A percentile compares a stretch with the other conserved stretches of the same genome.
Conservation (phyloP, 306 rosid species). For the Rosa chinensis region DNA sequence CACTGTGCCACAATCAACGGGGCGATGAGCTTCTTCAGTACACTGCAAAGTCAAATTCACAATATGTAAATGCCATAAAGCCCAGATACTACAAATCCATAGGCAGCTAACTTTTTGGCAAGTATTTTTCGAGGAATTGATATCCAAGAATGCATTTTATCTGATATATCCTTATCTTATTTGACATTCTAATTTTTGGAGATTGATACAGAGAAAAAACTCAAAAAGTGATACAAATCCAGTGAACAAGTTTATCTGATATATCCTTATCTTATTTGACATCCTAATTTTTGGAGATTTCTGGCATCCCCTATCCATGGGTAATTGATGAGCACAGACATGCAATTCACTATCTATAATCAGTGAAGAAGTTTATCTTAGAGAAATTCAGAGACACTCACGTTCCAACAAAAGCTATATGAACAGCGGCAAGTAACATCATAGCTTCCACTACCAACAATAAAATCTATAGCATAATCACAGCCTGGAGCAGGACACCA, state of each 20-base stretch:
- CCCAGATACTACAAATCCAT: not conserved
- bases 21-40: slow-evolving; percentile 98
- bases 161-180: not conserved
- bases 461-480: slow-evolving; percentile 81
- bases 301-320: not conserved
- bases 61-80: not conserved
- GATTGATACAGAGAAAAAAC: not conserved
- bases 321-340: not conserved
- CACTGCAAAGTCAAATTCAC: slow-evolving; percentile 46
- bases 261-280: not conserved
- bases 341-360: not conserved
- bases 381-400: slow-evolving; percentile 26
- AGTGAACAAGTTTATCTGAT: not conserved
- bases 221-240: not conserved
- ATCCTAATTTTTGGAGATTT: not conserved
- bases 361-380: not conserved
- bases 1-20: slow-evolving; percentile 93
- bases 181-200: not conserved
- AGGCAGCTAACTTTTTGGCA: not conserved
- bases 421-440: slow-evolving; percentile 93
- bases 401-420: slow-evolving; percentile 90
- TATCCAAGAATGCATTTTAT: not conserved
- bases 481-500: slow-evolving; percentile 99
- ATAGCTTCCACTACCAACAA: slow-evolving; percentile 82
- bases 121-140: not conserved